Evolutionary conservation across 192 early-diverging fungal species (phyloP), one percentile per base, ranked within the genome.

Genomic region (Pilaira anomala): DNA sequence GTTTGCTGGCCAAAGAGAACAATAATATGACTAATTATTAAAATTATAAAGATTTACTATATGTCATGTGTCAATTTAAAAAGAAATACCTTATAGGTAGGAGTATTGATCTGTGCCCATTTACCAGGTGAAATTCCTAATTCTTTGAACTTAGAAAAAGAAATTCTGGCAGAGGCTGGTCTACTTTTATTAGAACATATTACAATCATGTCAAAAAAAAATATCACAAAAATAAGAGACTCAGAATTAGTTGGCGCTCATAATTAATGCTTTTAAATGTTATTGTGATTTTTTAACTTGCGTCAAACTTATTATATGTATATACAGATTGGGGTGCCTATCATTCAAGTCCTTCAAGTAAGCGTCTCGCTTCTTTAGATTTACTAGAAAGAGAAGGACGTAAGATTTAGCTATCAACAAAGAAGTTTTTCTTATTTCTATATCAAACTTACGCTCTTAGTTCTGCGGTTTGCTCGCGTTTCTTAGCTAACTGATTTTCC

Each of bases 401-500:
- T 4, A 36, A 36, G 5, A 0, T 1, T 36, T 1, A 9, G 6
- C 11, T 36, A 9, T 36, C 6, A 9, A 9, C 33, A 36, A 9
- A 5, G 1, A 36, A 9, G 33, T 9, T 36, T 36, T 36, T 36
- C 2, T 46, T 41, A 30, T 19, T 39, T 21, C 12, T 39, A 21
- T 57, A 19, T 19, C 67, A 16, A 16, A 18, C 61, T 30, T 68
- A 80, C 81, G 39, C 70, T 62, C 39, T 73, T 49, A 81, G 19
- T 12, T 80, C 77, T 14, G 48, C 69, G 0, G 82, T 79, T 18
- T 77, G 75, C 25, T 69, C 60, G 7, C 63, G 63, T 63, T 80
- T 79, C 53, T 68, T 69, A 29, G 80, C 71, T n/a, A 88, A 68
- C 72, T 91, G 88, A 36, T 85, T 75, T 28, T 79, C 80, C 75